phyloP scores from a whole-genome alignment of 345 rosid species.

The Brassica cretica region DNA sequence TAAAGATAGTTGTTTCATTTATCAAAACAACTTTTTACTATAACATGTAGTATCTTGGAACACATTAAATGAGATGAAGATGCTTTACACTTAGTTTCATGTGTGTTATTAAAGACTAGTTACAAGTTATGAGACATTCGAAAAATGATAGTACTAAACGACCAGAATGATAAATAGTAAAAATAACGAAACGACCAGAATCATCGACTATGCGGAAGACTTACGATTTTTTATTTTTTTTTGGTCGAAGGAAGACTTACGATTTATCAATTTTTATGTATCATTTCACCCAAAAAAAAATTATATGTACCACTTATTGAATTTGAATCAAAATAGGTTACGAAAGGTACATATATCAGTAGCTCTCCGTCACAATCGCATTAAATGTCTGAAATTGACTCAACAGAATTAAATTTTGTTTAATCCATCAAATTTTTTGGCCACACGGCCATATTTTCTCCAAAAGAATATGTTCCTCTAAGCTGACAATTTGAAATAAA shows the following conservation, averaged over 20 bases:
- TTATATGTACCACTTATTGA: not conserved
- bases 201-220: not conserved
- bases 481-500: not conserved
- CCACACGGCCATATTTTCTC: not conserved
- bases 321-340: slow-evolving; percentile 23
- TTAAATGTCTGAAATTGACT: slow-evolving; percentile 11
- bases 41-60: not conserved
- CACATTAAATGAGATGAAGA: not conserved
- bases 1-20: not conserved
- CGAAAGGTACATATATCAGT: slow-evolving; percentile 25
- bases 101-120: not conserved
- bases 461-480: not conserved
- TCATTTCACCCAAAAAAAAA: too few species aligned
- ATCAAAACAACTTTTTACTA: not conserved
- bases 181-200: not conserved
- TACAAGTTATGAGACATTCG: not conserved
- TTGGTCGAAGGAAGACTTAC: not conserved
- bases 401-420: not conserved
- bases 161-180: not conserved
- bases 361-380: slow-evolving; percentile 15
- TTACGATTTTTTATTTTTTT: slow-evolving; percentile 17
- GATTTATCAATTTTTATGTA: slow-evolving; percentile 18
- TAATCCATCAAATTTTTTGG: slow-evolving; percentile 2
- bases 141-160: not conserved
- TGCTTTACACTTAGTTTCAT: not conserved